Percentiles rank a stretch among this genome's conserved stretches.
Evolutionary conservation across 306 rosid species (phyloP).

Genomic region (Vigna nakashimae): DNA sequence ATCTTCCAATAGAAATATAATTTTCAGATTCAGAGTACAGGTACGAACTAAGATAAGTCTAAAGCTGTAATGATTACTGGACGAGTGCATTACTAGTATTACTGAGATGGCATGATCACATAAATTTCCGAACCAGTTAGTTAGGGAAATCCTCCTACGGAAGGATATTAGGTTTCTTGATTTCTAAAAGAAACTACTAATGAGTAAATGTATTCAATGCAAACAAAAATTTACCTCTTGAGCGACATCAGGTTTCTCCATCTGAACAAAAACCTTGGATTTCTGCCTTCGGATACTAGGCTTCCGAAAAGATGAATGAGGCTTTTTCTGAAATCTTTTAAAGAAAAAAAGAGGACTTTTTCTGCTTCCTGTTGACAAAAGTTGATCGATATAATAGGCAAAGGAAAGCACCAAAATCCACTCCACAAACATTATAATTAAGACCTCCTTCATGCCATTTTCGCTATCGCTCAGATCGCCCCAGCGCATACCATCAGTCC

Average conservation of each 20-base stretch:
- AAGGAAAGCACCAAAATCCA: conserved; percentile 66
- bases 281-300: conserved; percentile 67
- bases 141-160: not conserved
- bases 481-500: conserved; percentile 85
- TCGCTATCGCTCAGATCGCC: conserved; percentile 62
- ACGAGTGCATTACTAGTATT: not conserved
- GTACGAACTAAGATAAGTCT: not conserved
- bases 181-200: conserved; percentile 20
- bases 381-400: conserved; percentile 78
- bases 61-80: not conserved
- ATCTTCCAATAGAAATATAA: too few relatives aligned
- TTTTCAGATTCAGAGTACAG: not conserved
- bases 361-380: conserved; percentile 64
- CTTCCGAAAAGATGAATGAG: conserved; percentile 52
- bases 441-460: conserved; percentile 73
- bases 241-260: conserved; percentile 77
- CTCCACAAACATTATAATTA: conserved; percentile 72
- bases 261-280: conserved; percentile 71
- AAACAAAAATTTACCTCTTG: conserved; percentile 72
- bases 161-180: conserved; percentile 7
- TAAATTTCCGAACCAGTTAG: not conserved
- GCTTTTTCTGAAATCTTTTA: conserved; percentile 62
- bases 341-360: conserved; percentile 68
- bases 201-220: not conserved
- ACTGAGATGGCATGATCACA: not conserved